Evolutionary conservation across 2,329 filamentous ascomycete genomes (phyloP).

Genomic region (Fonsecaea monophora): DNA sequence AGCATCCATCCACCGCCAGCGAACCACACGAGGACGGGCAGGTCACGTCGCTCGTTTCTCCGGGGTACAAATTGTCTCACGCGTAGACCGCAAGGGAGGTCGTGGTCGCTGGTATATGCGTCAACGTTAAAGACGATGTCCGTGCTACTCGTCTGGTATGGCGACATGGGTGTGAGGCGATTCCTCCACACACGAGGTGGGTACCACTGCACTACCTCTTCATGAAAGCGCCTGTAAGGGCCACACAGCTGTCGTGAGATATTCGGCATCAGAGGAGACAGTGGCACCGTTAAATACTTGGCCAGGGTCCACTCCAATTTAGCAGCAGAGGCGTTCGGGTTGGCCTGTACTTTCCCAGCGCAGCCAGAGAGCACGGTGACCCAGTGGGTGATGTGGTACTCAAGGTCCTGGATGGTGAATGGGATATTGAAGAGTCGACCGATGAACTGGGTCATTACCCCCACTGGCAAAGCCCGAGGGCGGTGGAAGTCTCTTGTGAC

Average conservation of each 20-base stretch:
- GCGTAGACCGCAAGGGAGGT: not conserved
- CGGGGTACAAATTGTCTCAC: not conserved
- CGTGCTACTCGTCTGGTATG: not conserved
- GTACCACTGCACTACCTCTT: conserved; percentile 2
- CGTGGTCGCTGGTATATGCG: not conserved
- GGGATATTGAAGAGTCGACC: not conserved
- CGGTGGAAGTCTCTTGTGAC: too few species aligned
- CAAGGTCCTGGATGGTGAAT: not conserved
- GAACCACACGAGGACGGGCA: conserved; percentile 6
- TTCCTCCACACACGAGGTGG: conserved; percentile 8
- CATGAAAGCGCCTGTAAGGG: not conserved
- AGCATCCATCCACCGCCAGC: conserved; percentile 6
- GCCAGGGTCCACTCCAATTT: not conserved
- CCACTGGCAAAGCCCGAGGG: not conserved
- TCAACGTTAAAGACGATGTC: not conserved
- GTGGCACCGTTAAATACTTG: not conserved
- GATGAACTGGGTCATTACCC: not conserved
- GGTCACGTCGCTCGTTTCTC: not conserved
- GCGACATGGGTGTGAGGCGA: not conserved
- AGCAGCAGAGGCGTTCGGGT: not conserved
- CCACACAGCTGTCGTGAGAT: not conserved
- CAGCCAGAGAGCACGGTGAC: not conserved
- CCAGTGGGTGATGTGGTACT: conserved; percentile 5
- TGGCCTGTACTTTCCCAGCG: not conserved
- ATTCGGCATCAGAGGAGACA: not conserved